Evolutionary conservation across 805 yeast genomes (phyloP), one percentile per base, ranked within the genome.

Genomic region (Dipodascus geniculatus): DNA sequence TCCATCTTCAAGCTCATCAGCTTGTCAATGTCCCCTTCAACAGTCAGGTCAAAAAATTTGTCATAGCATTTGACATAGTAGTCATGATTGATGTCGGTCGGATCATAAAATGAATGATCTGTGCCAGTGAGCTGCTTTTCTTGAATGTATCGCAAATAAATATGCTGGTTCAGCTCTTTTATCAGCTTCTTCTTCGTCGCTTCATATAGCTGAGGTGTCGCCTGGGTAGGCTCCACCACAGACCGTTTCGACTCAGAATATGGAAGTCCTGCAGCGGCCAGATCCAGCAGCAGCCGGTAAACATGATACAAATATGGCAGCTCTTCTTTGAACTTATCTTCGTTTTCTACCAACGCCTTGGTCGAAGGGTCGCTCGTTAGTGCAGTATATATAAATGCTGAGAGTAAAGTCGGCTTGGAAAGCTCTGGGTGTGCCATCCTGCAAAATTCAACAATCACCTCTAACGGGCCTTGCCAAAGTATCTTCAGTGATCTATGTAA

Each of bases 351-450:
- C 17, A 38, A 17, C 4, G 11, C 20, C 19, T 16, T 9, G 6
- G 44, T 38, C 20, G 17, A 14, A 38, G 44, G 44, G 8, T 38
- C 44, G 20, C 44, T 38, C 20, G 44, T 38, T 38, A 38, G 14
- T 38, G 44, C 44, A 11, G 44, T 38, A n/a, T 38, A 38, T n/a
- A 38, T 38, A 38, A 38, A 38, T n/a, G 44, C 44, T 11, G 44
- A 6, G 8, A 38, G 44, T 16, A 38, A n/a, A 3, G 44, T 17
- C 20, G 44, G 44, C 20, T 17, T 38, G 4, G 44, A 38, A 38
- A 38, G 4, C 44, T 38, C 44, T 14, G 44, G 44, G 19, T 38
- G 44, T 6, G 20, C 17, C 4, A 38, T 3, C 44, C 44, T 38
- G 19, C 4, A 38, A 14, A 38, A 38, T 16, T 38, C 44, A 6